phyloP scores from a whole-genome alignment of 495 filamentous ascomycete species.

The Talaromyces borbonicus region DNA sequence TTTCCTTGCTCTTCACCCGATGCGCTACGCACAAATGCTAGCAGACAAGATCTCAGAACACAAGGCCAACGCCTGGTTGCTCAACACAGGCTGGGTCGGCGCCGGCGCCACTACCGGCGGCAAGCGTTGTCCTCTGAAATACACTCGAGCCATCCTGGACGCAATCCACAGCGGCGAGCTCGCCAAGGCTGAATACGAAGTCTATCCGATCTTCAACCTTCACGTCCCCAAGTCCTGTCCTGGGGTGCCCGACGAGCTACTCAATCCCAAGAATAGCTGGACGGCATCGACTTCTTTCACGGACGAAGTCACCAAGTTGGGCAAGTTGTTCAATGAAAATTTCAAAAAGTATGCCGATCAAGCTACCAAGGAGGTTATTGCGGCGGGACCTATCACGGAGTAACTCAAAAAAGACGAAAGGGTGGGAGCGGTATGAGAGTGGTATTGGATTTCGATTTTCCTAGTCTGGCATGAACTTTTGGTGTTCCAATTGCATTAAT shows the following conservation, averaged over 20 bases:
- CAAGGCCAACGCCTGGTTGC: conserved; percentile 94
- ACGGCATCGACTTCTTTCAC: conserved; percentile 68
- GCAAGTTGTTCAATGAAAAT: conserved; percentile 81
- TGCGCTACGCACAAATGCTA: conserved; percentile 97
- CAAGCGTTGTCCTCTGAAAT: conserved; percentile 97
- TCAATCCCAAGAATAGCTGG: conserved; percentile 93
- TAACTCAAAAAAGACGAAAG: too few species aligned
- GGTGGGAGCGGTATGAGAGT: too few species aligned
- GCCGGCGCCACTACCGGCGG: conserved; percentile 89
- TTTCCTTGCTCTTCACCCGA: conserved; percentile 96
- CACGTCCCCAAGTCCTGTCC: conserved; percentile 78
- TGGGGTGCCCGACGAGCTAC: conserved; percentile 77
- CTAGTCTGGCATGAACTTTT: conserved; percentile 7
- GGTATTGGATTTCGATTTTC: conserved; percentile 9
- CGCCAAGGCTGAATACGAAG: conserved; percentile 84
- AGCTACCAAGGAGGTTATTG: conserved; percentile 66
- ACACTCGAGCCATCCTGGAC: conserved; percentile 96
- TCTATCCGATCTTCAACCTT: conserved; percentile 94
- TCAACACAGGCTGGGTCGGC: conserved; percentile 99
- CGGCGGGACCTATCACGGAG: conserved; percentile 23
- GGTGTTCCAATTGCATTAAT: conserved; percentile 10
- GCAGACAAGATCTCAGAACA: conserved; percentile 94
- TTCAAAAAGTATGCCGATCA: conserved; percentile 90
- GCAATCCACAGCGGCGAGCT: conserved; percentile 95
- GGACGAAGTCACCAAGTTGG: conserved; percentile 82